A percentile compares a stretch with the other conserved stretches of the same genome.
Evolutionary conservation across 805 yeast species (phyloP).

Genomic region (Isabelozyma gotoi): DNA sequence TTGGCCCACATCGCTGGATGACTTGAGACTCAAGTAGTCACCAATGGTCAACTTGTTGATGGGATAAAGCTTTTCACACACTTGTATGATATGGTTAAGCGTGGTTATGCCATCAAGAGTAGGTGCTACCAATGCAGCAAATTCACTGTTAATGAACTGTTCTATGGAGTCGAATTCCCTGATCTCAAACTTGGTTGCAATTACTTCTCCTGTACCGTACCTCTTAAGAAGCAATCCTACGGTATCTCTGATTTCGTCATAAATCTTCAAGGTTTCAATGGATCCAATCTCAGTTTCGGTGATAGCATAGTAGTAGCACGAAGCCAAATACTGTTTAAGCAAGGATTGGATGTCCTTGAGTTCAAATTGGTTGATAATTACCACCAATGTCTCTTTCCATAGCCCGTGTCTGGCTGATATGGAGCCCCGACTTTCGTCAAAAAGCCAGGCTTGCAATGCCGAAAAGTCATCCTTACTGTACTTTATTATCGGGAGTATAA

Average conservation of each 20-base stretch:
- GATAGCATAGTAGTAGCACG: constrained; percentile 21
- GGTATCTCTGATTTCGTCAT: constrained; percentile 27
- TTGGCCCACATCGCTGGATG: constrained; percentile 10
- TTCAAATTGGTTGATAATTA: not conserved
- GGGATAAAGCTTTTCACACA: constrained; percentile 34
- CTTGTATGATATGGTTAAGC: constrained; percentile 20
- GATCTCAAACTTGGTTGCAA: not conserved
- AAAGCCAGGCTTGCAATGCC: constrained; percentile 28
- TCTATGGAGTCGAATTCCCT: not conserved
- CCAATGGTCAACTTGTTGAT: constrained; percentile 33
- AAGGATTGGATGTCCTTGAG: constrained; percentile 7
- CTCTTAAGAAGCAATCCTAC: constrained; percentile 3
- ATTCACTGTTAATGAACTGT: not conserved
- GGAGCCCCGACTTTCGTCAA: constrained; percentile 1
- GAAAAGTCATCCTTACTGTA: constrained; percentile 18
- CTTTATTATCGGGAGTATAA: constrained; percentile 25
- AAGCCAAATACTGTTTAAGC: constrained; percentile 17
- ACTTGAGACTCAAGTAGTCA: constrained; percentile 25
- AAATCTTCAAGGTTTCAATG: constrained; percentile 25
- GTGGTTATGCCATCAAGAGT: constrained; percentile 12
- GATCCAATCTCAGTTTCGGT: constrained; percentile 15
- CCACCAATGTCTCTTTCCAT: constrained; percentile 16
- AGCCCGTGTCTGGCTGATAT: constrained; percentile 2
- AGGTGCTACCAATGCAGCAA: constrained; percentile 13
- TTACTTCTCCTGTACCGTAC: not conserved